Percentiles rank a stretch among this genome's conserved stretches.
Evolutionary conservation across 2,329 filamentous ascomycete species (phyloP).

Genomic region (Fusarium brachygibbosum): DNA sequence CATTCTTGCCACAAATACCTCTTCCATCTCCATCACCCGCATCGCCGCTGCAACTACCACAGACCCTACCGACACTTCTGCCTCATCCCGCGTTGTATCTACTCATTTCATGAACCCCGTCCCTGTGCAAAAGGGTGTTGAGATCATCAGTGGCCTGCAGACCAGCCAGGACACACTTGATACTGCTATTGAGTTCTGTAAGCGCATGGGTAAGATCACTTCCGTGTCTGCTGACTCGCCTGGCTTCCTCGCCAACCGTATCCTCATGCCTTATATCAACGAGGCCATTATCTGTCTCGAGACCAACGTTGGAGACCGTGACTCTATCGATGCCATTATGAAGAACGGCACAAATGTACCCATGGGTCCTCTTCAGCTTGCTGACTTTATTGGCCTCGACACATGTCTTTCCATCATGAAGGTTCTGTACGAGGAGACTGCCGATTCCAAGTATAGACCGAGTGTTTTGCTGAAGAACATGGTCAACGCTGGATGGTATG

Average conservation of each 20-base stretch:
- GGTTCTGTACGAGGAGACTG: conserved; percentile 90
- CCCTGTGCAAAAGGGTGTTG: conserved; percentile 94
- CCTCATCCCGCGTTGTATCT: conserved; percentile 88
- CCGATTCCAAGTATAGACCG: conserved; percentile 95
- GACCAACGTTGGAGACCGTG: conserved; percentile 87
- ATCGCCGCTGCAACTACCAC: conserved; percentile 89
- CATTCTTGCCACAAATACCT: conserved; percentile 96
- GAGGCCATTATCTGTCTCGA: conserved; percentile 97
- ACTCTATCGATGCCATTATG: conserved; percentile 98
- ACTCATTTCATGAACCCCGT: conserved; percentile 99
- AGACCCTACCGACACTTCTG: conserved; percentile 83
- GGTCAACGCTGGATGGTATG: conserved; percentile 97
- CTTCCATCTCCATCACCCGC: conserved; percentile 96
- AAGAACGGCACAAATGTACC: conserved; percentile 99
- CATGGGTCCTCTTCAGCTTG: conserved; percentile 94
- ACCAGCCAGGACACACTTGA: conserved; percentile 86
- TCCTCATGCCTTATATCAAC: conserved; percentile 99
- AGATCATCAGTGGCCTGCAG: conserved; percentile 95
- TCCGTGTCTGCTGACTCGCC: conserved; percentile 91
- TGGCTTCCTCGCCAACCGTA: conserved; percentile 95
- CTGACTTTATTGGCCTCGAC: conserved; percentile 97
- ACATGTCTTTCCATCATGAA: conserved; percentile 98
- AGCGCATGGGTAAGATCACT: conserved; percentile 91
- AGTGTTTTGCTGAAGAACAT: conserved; percentile 90
- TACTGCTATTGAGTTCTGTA: conserved; percentile 86